Base-by-base conservation (phyloP, 23 red algal genomes). In the Agarophyton chilense region DNA sequence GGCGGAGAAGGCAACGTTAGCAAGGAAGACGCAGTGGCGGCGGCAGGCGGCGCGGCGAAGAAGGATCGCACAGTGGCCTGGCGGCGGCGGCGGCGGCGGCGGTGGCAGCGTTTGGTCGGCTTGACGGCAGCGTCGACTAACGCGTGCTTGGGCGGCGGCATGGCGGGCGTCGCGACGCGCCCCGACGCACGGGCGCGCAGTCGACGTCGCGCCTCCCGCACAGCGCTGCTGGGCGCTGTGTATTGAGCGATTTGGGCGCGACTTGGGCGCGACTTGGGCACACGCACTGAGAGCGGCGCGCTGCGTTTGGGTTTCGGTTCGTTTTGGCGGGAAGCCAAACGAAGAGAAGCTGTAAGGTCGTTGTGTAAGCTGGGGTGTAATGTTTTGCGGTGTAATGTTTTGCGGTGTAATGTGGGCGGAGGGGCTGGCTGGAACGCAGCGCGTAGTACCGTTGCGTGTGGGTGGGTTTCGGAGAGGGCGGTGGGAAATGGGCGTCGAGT, bases 41-140 rank as follows among this genome's bases (percentile, higher is more conserved):
- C n/a, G n/a, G n/a, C n/a, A n/a, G n/a, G n/a, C n/a, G n/a, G n/a
- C n/a, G n/a, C n/a, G n/a, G 68, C 24, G 54, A 80, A 80, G 77
- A 80, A 80, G 33, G 77, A 33, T 28, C 36, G 50, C 50, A 80
- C 77, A 31, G 77, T 35, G 32, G 54, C 50, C 29, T 80, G 77
- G 28, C 77, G 77, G 21, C 54, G 50, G 4, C 77, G 77, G 43
- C n/a, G n/a, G n/a, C n/a, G n/a, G n/a, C n/a, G 77, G 28, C 77
- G 77, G 21, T 35, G 50, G 4, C 77, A 50, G 43, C 68, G 68
- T 39, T 74, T 74, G 68, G 43, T 9, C 8, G 41, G 40, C 40
- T 47, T 74, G 68, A n/a, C n/a, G n/a, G 19, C 16, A n/a, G 68
- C 68, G 68, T 38, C 24, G 40, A 39, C n/a, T 0, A 74, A 39